Base-by-base conservation (phyloP, 2,329 filamentous ascomycete species). In the Daldinia sp. region DNA sequence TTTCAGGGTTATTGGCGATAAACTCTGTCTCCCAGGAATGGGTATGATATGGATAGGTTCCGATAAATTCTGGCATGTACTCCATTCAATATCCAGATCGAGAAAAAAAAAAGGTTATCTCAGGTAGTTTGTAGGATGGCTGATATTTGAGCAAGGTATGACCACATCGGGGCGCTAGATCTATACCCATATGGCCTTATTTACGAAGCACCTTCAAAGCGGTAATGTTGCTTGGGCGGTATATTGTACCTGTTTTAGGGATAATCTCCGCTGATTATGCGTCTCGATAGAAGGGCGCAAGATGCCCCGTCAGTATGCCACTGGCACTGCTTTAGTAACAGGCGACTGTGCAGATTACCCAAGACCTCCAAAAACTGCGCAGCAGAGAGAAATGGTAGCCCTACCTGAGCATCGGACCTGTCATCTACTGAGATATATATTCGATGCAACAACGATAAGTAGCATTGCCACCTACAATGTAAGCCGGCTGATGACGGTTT, bases 401-500 rank as follows among this genome's bases (percentile, higher is more conserved):
- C 53, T 56, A 9, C 35, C 33, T 28, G 23, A 44, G 23, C 33
- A 50, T 33, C 42, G 15, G 18, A 55, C 33, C 57, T 39, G 23
- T 56, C 15, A 50, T 42, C 9, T 33, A 26, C 15, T 35, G 9
- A 12, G 57, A 42, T 35, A 46, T 37, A 20, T 28, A 23, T 59
- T 35, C 15, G 37, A 7, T 41, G 46, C 35, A 54, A 54, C 41
- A 37, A 55, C 42, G 28, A 33, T 59, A 48, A 54, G 39, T 56
- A 46, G 39, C 12, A 28, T 20, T 41, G 15, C 48, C 33, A 48
- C 46, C 42, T 23, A 33, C 37, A 13, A 7, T 59, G 58, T 41
- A 42, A 48, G 48, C 42, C 60, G 26, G 26, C 61, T 20, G 42
- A 56, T 56, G 10, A 18, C 42, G 51, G 41, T 51, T 33, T 51